A percentile compares a stretch with the other conserved stretches of the same genome.
These are phyloP conservation scores for Cyclanthera cordifolia DNA, from an alignment of 306 rosid species.

Conservation along the genomic window DNA sequence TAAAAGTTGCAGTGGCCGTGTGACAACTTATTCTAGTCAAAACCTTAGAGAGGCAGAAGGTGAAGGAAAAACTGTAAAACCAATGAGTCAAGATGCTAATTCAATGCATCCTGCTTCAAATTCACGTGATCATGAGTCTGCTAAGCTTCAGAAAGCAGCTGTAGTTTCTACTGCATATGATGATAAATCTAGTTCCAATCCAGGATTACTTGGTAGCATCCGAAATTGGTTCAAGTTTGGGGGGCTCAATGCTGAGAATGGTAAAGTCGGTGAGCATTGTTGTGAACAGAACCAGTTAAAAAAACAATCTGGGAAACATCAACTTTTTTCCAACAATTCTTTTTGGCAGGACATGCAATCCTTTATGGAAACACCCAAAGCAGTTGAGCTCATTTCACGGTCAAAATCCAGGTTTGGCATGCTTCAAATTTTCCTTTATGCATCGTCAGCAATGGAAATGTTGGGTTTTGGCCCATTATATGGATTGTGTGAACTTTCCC, in stretches of 20 bases:
- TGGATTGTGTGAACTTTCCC: background rate
- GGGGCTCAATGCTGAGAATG: conserved; percentile 21
- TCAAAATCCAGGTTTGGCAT: conserved; percentile 62
- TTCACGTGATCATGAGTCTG: conserved; percentile 24
- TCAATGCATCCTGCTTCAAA: conserved; percentile 18
- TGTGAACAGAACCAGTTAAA: conserved; percentile 17
- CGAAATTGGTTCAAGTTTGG: conserved; percentile 34
- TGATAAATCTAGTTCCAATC: conserved; percentile 16
- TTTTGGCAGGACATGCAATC: conserved; percentile 64
- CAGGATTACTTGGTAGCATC: conserved; percentile 29
- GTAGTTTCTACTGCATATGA: conserved; percentile 14
- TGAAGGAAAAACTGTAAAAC: conserved; percentile 16
- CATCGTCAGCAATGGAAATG: background rate
- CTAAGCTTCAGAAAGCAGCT: background rate
- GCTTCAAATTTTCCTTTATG: background rate
- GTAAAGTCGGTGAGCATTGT: conserved; percentile 23
- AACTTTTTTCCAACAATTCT: conserved; percentile 37
- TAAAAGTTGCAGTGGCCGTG: conserved; percentile 12
- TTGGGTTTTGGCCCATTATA: background rate
- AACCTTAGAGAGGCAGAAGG: conserved; percentile 18
- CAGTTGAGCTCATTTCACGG: conserved; percentile 37
- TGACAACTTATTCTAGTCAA: background rate
- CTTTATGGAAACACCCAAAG: conserved; percentile 44
- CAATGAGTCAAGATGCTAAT: conserved; percentile 28
- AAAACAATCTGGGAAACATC: conserved; percentile 18